A percentile compares a stretch with the other conserved stretches of the same genome.
Conservation (phyloP, 1,284 basidiomycete genomes). For the Boletus holoroseus region DNA sequence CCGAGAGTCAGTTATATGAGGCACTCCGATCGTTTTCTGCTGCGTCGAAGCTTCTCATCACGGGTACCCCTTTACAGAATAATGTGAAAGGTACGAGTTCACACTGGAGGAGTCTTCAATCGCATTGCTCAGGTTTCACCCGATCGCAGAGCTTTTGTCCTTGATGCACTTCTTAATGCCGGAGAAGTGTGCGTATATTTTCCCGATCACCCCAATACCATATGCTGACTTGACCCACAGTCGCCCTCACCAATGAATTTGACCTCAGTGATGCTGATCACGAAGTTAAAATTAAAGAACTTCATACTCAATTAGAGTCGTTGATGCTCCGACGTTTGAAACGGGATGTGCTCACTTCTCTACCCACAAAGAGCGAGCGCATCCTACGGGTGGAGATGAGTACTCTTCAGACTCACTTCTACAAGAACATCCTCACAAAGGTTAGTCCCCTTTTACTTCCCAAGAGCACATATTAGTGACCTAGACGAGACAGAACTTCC, state of each 20-base stretch:
- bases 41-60: slow-evolving; percentile 92
- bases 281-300: slow-evolving; percentile 89
- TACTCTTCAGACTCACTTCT: slow-evolving; percentile 94
- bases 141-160: slow-evolving; percentile 76
- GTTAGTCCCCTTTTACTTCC: slow-evolving; percentile 35
- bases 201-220: neutral
- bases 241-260: slow-evolving; percentile 86
- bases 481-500: slow-evolving; percentile 68
- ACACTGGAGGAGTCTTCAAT: neutral
- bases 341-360: slow-evolving; percentile 93
- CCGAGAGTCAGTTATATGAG: slow-evolving; percentile 95
- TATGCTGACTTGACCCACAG: slow-evolving; percentile 38
- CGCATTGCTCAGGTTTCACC: slow-evolving; percentile 8
- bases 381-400: slow-evolving; percentile 98
- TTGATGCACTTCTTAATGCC: slow-evolving; percentile 99
- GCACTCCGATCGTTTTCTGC: slow-evolving; percentile 86
- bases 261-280: slow-evolving; percentile 91
- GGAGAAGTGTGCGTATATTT: slow-evolving; percentile 74
- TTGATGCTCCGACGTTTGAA: slow-evolving; percentile 96
- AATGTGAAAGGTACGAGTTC: slow-evolving; percentile 86
- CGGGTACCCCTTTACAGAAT: slow-evolving; percentile 97
- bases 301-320: slow-evolving; percentile 89
- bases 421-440: slow-evolving; percentile 98
- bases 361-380: slow-evolving; percentile 97
- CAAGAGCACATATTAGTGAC: slow-evolving; percentile 8